phyloP scores from a whole-genome alignment of 2,329 filamentous ascomycete genomes.

The Dothistroma pini region DNA sequence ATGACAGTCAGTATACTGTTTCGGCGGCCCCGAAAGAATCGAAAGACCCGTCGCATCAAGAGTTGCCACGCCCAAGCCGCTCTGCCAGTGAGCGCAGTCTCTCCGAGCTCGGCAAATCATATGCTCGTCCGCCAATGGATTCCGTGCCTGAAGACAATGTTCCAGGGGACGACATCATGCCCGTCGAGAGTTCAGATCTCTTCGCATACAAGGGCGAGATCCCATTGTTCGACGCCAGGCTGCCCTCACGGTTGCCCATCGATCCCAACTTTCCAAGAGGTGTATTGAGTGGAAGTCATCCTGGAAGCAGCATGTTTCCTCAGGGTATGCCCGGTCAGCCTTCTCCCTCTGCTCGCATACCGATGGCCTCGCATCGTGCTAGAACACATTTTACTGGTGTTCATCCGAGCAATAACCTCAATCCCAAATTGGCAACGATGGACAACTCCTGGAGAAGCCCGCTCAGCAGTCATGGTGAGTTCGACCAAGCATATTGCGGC shows the following conservation, averaged over 20 bases:
- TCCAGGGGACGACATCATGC: slow-evolving; percentile 14
- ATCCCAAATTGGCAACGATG: slow-evolving; percentile 12
- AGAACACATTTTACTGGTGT: slow-evolving; percentile 13
- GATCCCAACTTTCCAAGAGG: slow-evolving; percentile 5
- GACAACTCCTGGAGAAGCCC: slow-evolving; percentile 17
- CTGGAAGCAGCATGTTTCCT: slow-evolving; percentile 7
- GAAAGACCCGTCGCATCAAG: neutral
- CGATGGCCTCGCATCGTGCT: slow-evolving; percentile 11
- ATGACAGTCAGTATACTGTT: neutral
- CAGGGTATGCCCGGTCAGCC: slow-evolving; percentile 2
- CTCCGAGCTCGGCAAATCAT: slow-evolving; percentile 23
- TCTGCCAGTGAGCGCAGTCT: slow-evolving; percentile 23
- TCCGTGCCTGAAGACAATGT: slow-evolving; percentile 27
- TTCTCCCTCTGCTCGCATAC: neutral
- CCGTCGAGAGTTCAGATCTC: slow-evolving; percentile 12
- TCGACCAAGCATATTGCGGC: neutral
- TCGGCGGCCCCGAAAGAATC: neutral
- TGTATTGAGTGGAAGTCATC: slow-evolving; percentile 12
- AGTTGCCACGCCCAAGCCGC: slow-evolving; percentile 7
- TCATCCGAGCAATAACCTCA: slow-evolving; percentile 4
- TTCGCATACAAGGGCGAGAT: slow-evolving; percentile 31
- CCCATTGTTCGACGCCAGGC: slow-evolving; percentile 16
- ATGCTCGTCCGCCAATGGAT: slow-evolving; percentile 23
- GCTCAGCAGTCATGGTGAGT: slow-evolving; percentile 28
- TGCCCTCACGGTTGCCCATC: slow-evolving; percentile 10